A percentile compares a stretch with the other conserved stretches of the same genome.
These are phyloP conservation scores for Carex scoparia DNA, from an alignment of 176 grass and related monocot genomes.

Conservation along the genomic window DNA sequence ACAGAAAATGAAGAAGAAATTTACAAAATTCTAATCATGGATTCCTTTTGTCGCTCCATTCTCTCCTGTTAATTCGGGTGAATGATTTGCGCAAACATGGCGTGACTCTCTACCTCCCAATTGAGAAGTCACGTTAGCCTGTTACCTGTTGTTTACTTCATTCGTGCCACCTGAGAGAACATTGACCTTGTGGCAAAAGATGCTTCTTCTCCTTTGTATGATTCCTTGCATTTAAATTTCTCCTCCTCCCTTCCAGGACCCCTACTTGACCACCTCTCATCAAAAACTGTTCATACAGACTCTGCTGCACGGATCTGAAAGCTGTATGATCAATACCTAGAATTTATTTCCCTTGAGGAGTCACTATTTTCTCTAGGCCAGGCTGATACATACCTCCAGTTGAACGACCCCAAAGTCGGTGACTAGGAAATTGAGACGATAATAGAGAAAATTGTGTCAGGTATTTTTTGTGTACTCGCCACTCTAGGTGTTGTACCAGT, in stretches of 20 bases:
- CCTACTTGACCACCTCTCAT: conserved; percentile 67
- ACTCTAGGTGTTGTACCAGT: conserved; percentile 77
- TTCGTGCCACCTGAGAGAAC: conserved; percentile 61
- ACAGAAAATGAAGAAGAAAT: conserved; percentile 52
- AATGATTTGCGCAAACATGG: conserved; percentile 74
- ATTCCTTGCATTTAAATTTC: conserved; percentile 86
- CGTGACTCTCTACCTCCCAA: conserved; percentile 69
- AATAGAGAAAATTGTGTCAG: conserved; percentile 56
- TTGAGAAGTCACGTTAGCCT: conserved; percentile 69
- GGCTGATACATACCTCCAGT: conserved; percentile 62
- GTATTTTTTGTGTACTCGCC: conserved; percentile 65
- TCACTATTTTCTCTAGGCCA: conserved; percentile 81
- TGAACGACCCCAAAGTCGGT: conserved; percentile 72
- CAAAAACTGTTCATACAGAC: conserved; percentile 40
- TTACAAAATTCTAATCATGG: conserved; percentile 93
- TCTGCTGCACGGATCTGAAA: conserved; percentile 49
- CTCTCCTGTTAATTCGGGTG: conserved; percentile 78
- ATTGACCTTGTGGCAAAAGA: conserved; percentile 69
- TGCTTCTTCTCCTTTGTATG: conserved; percentile 67
- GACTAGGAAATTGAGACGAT: conserved; percentile 64
- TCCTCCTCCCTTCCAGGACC: conserved; percentile 70
- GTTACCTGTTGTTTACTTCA: conserved; percentile 85
- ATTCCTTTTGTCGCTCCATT: conserved; percentile 52
- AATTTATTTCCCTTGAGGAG: conserved; percentile 88
- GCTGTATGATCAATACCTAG: conserved; percentile 81